Evolutionary conservation across 495 filamentous ascomycete species (phyloP).

Genomic region (Endocarpon pusillum): DNA sequence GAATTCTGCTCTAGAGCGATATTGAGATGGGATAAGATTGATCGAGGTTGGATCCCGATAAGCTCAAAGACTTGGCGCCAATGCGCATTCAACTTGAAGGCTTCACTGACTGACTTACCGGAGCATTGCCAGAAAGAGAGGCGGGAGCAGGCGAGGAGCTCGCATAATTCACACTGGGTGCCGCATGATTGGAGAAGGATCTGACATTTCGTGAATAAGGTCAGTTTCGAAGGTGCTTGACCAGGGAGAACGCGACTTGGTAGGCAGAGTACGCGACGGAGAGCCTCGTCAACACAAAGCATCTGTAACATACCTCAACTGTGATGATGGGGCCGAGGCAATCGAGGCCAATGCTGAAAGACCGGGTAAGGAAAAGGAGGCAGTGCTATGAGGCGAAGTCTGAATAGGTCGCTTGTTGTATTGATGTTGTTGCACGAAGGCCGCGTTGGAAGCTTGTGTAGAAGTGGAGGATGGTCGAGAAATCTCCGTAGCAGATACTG

Average conservation of each 20-base stretch:
- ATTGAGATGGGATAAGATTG: constrained; percentile 9
- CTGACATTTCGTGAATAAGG: constrained; percentile 20
- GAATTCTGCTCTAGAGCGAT: constrained; percentile 5
- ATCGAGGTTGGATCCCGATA: constrained; percentile 24
- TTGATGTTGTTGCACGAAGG: constrained; percentile 12
- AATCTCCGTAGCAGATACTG: constrained; percentile 12
- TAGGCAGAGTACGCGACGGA: not conserved
- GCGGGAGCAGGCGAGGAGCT: constrained; percentile 52
- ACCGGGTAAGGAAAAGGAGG: constrained; percentile 34
- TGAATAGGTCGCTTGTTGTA: too few relatives aligned
- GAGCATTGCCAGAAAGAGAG: constrained; percentile 45
- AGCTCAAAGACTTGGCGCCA: constrained; percentile 30
- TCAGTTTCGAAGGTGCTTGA: constrained; percentile 12
- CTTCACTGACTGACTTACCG: constrained; percentile 33
- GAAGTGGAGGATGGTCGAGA: constrained; percentile 22
- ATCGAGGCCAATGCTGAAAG: constrained; percentile 46
- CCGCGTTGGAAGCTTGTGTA: constrained; percentile 19
- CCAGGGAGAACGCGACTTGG: constrained; percentile 4
- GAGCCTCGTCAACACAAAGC: too few relatives aligned
- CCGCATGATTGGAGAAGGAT: constrained; percentile 31
- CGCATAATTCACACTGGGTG: constrained; percentile 37
- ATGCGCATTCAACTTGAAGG: not conserved
- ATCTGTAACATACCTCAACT: constrained; percentile 54
- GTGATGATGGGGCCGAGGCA: constrained; percentile 42
- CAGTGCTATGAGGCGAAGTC: constrained; percentile 16